phyloP scores from a whole-genome alignment of 306 rosid species.

The Myrica gale region DNA sequence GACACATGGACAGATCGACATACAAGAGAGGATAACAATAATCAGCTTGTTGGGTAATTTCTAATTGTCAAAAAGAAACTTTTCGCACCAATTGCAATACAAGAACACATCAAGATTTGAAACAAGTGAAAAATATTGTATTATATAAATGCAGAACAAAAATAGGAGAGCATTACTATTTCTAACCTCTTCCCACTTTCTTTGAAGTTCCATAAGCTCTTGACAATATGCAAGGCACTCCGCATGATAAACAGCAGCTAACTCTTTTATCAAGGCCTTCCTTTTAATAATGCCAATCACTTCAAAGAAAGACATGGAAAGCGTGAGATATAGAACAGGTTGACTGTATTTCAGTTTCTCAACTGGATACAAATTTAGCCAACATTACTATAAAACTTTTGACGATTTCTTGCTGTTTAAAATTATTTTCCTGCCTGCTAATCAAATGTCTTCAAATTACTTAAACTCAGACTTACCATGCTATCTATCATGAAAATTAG shows the following conservation, averaged over 20 bases:
- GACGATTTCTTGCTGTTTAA: background rate
- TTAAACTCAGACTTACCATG: background rate
- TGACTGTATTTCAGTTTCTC: background rate
- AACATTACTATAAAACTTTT: background rate
- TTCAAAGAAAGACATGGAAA: constrained; percentile 24
- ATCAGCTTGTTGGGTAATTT: background rate
- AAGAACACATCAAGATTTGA: background rate
- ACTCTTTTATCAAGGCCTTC: constrained; percentile 80
- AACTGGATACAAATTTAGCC: background rate
- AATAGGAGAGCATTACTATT: background rate
- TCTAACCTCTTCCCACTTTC: constrained; percentile 81
- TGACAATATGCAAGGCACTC: constrained; percentile 90
- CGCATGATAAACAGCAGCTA: constrained; percentile 77
- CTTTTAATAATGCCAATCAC: constrained; percentile 94
- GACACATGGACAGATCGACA: background rate
- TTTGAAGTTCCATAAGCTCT: constrained; percentile 87
- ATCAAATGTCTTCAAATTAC: background rate
- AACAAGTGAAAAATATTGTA: background rate
- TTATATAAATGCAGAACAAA: background rate
- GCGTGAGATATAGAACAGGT: constrained; percentile 8
- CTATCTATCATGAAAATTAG: background rate
- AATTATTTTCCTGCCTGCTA: background rate
- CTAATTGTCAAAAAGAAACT: background rate
- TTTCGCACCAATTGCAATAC: background rate
- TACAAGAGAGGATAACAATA: background rate